Conservation (phyloP, 768 basidiomycete species). For the Flagelloscypha sp. region DNA sequence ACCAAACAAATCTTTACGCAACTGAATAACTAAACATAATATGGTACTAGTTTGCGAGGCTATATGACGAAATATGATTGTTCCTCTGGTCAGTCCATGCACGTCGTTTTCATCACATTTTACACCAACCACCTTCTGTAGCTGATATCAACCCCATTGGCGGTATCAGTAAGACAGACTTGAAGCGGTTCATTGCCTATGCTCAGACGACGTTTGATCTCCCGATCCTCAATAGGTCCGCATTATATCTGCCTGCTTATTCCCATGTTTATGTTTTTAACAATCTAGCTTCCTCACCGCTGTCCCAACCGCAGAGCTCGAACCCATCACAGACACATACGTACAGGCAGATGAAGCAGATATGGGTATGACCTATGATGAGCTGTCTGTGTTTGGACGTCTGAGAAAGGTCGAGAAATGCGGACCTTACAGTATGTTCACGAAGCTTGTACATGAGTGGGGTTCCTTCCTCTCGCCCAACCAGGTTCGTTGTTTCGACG, state of each 20-base stretch:
- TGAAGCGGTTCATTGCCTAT: conserved; percentile 91
- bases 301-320: conserved; percentile 90
- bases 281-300: conserved; percentile 75
- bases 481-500: conserved; percentile 54
- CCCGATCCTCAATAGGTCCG: conserved; percentile 72
- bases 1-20: too few species aligned
- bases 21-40: conserved; percentile 1
- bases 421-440: conserved; percentile 96
- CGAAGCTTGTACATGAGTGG: conserved; percentile 93
- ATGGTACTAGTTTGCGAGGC: conserved; percentile 65
- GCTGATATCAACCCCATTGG: conserved; percentile 99
- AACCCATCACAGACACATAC: conserved; percentile 90
- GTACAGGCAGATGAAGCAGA: conserved; percentile 96
- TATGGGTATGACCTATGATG: conserved; percentile 99
- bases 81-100: conserved; percentile 59
- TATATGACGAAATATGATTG: conserved; percentile 99
- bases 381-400: conserved; percentile 87
- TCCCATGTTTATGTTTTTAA: not conserved
- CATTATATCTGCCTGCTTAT: conserved; percentile 1
- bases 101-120: not conserved
- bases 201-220: conserved; percentile 73
- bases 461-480: conserved; percentile 73
- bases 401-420: conserved; percentile 95
- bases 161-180: conserved; percentile 93
- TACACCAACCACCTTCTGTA: conserved; percentile 16